These are phyloP conservation scores for Sambucus nigra DNA, from an alignment of 129 eudicot species.

Conservation along the genomic window DNA sequence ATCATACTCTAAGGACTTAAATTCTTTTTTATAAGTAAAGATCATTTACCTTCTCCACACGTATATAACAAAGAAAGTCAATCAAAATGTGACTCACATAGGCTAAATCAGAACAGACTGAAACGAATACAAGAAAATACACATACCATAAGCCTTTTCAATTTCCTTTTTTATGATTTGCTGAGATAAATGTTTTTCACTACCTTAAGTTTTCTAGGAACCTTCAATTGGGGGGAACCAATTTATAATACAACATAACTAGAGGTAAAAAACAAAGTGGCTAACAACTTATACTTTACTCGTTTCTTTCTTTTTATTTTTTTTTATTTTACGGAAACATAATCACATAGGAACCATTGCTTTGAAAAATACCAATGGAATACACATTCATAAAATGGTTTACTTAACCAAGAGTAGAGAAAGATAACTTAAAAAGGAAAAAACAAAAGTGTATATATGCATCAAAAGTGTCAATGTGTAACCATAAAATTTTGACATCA, in stretches of 20 bases:
- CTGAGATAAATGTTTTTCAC: slow-evolving; percentile 31
- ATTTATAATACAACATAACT: neutral
- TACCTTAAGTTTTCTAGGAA: slow-evolving; percentile 25
- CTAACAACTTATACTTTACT: slow-evolving; percentile 25
- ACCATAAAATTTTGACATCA: neutral
- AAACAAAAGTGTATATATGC: neutral
- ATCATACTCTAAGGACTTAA: slow-evolving; percentile 74
- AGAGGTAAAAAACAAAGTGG: neutral
- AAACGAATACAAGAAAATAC: neutral
- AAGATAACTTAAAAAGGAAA: neutral
- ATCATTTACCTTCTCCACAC: slow-evolving; percentile 76
- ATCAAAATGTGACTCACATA: neutral
- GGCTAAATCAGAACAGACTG: too few relatives aligned
- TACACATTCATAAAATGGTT: neutral
- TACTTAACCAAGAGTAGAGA: neutral
- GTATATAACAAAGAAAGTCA: slow-evolving; percentile 14
- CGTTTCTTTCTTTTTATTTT: slow-evolving; percentile 31
- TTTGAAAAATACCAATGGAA: slow-evolving; percentile 21
- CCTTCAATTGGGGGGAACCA: slow-evolving; percentile 18
- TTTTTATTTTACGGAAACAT: slow-evolving; percentile 45
- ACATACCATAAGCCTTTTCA: slow-evolving; percentile 67
- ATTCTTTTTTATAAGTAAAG: slow-evolving; percentile 58
- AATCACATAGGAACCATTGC: slow-evolving; percentile 41
- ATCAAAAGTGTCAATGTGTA: neutral
- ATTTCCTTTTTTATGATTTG: slow-evolving; percentile 67